Evolutionary conservation across 305 asterid genomes (phyloP), one percentile per base, ranked within the genome.

Genomic region (Rubia balearica): DNA sequence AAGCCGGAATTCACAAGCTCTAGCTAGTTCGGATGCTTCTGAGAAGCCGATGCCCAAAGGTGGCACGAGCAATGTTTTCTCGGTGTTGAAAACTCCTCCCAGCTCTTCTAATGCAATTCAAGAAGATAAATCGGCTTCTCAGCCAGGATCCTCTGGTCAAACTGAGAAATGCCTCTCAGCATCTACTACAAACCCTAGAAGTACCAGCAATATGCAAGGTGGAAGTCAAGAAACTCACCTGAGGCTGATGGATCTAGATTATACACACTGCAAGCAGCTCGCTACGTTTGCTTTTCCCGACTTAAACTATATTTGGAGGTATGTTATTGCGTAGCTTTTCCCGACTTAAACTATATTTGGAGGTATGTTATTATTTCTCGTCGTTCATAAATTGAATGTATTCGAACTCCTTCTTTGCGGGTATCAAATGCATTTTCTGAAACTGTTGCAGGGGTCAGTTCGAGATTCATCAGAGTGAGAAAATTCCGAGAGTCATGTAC

Each of bases 241-340:
- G 3, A 45, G 70, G 21, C 24, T 10, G 61, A 73, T 17, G 56
- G 59, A 55, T 55, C 49, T 33, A n/a, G 51, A 48, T 41, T 5
- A 43, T 7, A 19, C 48, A 69, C 43, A 10, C 56, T 46, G 8
- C 69, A 55, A 55, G 56, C 74, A 69, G 53, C 61, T 75, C 27
- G 22, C 71, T n/a, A 12, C 67, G 2, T 27, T 30, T 48, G 78
- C 71, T 33, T 69, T 63, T 63, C 78, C 78, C 6, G 9, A 69
- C 74, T 27, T 55, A 24, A 67, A 75, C 19, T 63, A 64, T 65
- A 70, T 75, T 63, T 75, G 78, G 78, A 75, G n/a, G n/a, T n/a
- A n/a, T n/a, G n/a, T n/a, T n/a, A n/a, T n/a, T n/a, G n/a, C n/a
- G n/a, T n/a, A n/a, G n/a, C n/a, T n/a, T n/a, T n/a, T n/a, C n/a